phyloP scores from a whole-genome alignment of 257 asterid species.

The Lithospermum erythrorhizon region DNA sequence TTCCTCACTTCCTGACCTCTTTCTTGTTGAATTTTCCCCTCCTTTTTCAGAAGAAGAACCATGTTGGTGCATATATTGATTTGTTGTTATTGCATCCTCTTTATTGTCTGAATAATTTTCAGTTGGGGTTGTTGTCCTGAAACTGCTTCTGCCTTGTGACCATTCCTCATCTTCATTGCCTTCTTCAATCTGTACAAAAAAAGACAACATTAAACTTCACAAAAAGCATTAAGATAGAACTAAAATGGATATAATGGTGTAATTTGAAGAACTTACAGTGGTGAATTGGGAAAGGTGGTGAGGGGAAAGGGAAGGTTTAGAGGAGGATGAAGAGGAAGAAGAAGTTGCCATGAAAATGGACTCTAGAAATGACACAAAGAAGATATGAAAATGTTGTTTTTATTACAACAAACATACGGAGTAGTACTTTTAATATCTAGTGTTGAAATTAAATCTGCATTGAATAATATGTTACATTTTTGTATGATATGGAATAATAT shows the following conservation, averaged over 20 bases:
- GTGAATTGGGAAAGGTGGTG: slow-evolving; percentile 64
- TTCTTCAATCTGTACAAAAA: slow-evolving; percentile 58
- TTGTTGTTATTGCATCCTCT: slow-evolving; percentile 1
- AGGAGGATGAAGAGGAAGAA: slow-evolving; percentile 26
- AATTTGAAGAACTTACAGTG: slow-evolving; percentile 38
- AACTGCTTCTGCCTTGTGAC: slow-evolving; percentile 53
- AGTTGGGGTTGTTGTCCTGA: slow-evolving; percentile 41
- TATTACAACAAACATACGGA: no score
- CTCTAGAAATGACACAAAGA: slow-evolving; percentile 1
- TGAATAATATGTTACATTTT: no score
- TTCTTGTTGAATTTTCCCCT: slow-evolving; percentile 18
- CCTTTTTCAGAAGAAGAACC: slow-evolving; percentile 13
- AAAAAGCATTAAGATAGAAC: not conserved
- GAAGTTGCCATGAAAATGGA: slow-evolving; percentile 39
- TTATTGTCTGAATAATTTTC: slow-evolving; percentile 19
- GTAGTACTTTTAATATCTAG: not conserved
- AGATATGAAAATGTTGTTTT: not conserved
- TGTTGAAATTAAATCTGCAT: no score
- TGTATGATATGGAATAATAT: no score
- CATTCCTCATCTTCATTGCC: slow-evolving; percentile 81
- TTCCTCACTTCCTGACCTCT: slow-evolving; percentile 22
- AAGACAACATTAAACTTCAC: not conserved
- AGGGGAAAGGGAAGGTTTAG: slow-evolving; percentile 50
- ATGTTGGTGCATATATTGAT: slow-evolving; percentile 23
- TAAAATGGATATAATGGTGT: not conserved